These are phyloP conservation scores for Penicillium cosmopolitanum DNA, from an alignment of 495 filamentous ascomycete species.

Conservation along the genomic window DNA sequence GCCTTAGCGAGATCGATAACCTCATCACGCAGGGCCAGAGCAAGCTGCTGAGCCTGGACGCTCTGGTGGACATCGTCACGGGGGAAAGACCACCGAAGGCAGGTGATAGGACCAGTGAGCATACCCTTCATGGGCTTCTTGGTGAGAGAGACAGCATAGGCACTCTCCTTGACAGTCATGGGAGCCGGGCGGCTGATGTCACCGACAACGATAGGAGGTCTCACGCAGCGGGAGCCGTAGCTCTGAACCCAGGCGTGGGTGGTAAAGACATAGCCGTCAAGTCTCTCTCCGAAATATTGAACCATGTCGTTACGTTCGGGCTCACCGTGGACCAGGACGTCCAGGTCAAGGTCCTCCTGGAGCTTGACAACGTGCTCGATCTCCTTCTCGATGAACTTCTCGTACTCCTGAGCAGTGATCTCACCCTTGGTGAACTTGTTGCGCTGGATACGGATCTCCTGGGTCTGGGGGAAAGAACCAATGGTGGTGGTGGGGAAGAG, in stretches of 20 bases:
- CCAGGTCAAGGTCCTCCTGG: constrained; percentile 95
- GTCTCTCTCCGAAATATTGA: constrained; percentile 98
- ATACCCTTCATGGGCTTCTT: constrained; percentile 99
- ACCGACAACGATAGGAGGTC: constrained; percentile 96
- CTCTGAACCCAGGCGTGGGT: constrained; percentile 98
- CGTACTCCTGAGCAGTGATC: constrained; percentile 88
- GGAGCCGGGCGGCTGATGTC: constrained; percentile 93
- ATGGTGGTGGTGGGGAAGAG: constrained; percentile 99
- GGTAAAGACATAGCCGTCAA: constrained; percentile 97
- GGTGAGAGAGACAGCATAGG: constrained; percentile 93
- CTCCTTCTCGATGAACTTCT: constrained; percentile 98
- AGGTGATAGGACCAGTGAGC: constrained; percentile 98
- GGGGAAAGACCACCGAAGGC: constrained; percentile 98
- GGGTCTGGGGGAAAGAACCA: constrained; percentile 98
- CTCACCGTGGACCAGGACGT: constrained; percentile 97
- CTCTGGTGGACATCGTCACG: constrained; percentile 99
- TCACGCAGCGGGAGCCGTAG: constrained; percentile 97
- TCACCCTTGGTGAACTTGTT: constrained; percentile 99
- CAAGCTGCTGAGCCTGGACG: constrained; percentile 97
- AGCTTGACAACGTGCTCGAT: constrained; percentile 90
- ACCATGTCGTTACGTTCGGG: constrained; percentile 99
- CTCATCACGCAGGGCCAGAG: constrained; percentile 96
- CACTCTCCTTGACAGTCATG: constrained; percentile 99
- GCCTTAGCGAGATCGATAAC: constrained; percentile 96
- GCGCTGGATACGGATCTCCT: constrained; percentile 92